These are phyloP conservation scores for Blastobotrys chiropterorum DNA, from an alignment of 805 yeast genomes.

Conservation along the genomic window DNA sequence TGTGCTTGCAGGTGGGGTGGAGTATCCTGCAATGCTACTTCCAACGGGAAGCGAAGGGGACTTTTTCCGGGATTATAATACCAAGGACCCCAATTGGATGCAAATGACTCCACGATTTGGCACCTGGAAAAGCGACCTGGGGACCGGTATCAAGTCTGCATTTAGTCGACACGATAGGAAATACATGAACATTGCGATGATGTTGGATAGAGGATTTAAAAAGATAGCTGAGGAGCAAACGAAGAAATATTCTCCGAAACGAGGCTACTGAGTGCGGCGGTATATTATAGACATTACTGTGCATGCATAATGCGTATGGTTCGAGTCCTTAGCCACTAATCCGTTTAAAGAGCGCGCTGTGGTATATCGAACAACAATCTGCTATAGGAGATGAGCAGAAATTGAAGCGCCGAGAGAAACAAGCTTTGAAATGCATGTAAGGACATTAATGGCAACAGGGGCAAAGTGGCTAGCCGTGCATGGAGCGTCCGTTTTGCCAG, in stretches of 20 bases:
- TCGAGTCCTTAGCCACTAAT: too few relatives aligned
- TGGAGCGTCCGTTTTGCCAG: too few relatives aligned
- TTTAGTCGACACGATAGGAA: neutral
- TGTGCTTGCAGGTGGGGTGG: neutral
- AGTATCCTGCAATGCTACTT: neutral
- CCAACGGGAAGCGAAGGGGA: constrained; percentile 4
- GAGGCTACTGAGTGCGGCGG: too few relatives aligned
- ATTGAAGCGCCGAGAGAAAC: too few relatives aligned
- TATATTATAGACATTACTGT: too few relatives aligned
- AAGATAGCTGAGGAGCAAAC: neutral
- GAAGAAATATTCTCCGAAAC: neutral
- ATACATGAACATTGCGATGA: neutral
- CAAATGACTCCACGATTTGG: constrained; percentile 1
- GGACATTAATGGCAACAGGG: too few relatives aligned
- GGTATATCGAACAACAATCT: too few relatives aligned
- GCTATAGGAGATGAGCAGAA: too few relatives aligned
- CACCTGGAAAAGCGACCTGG: neutral
- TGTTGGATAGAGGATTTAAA: neutral
- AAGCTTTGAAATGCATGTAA: too few relatives aligned
- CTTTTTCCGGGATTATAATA: constrained; percentile 3
- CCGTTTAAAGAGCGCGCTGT: too few relatives aligned
- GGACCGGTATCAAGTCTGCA: neutral
- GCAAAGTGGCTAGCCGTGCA: too few relatives aligned
- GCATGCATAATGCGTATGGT: too few relatives aligned
- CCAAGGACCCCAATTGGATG: neutral